Evolutionary conservation across 179 eudicot species (phyloP).

Genomic region (Corrigiola litoralis): DNA sequence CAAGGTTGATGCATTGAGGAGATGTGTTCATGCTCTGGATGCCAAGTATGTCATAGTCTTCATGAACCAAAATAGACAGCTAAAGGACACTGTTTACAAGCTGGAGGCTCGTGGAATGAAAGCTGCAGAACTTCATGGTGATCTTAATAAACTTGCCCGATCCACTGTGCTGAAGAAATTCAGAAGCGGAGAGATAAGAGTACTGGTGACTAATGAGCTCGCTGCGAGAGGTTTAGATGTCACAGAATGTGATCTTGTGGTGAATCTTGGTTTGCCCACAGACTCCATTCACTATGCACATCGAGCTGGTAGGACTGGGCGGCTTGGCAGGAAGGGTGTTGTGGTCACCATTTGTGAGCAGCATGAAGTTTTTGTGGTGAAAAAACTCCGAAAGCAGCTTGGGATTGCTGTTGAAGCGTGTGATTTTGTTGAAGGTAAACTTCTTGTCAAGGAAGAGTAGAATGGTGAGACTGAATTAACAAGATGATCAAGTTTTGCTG

Average conservation of each 20-base stretch:
- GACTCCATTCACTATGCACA: constrained; percentile 87
- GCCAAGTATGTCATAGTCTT: constrained; percentile 75
- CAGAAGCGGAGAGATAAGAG: constrained; percentile 67
- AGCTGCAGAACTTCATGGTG: constrained; percentile 86
- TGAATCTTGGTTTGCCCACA: constrained; percentile 77
- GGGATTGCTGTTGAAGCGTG: constrained; percentile 61
- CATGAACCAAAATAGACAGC: constrained; percentile 80
- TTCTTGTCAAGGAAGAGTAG: constrained; percentile 42
- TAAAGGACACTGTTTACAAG: constrained; percentile 78
- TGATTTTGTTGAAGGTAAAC: constrained; percentile 73
- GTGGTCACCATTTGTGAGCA: constrained; percentile 84
- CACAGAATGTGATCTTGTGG: constrained; percentile 90
- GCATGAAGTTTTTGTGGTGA: constrained; percentile 67
- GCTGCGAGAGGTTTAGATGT: constrained; percentile 92
- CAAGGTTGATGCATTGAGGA: constrained; percentile 76
- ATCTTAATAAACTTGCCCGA: constrained; percentile 68
- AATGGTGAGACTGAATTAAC: no score
- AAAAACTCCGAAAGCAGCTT: constrained; percentile 75
- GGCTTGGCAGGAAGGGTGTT: constrained; percentile 77
- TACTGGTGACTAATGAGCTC: constrained; percentile 80
- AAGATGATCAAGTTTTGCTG: no score
- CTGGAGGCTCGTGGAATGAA: constrained; percentile 82
- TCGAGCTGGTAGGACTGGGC: constrained; percentile 89
- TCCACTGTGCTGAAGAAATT: constrained; percentile 74
- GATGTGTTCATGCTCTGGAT: constrained; percentile 83